These are phyloP conservation scores for Lachancea fermentati DNA, from an alignment of 805 yeast species.

Conservation along the genomic window DNA sequence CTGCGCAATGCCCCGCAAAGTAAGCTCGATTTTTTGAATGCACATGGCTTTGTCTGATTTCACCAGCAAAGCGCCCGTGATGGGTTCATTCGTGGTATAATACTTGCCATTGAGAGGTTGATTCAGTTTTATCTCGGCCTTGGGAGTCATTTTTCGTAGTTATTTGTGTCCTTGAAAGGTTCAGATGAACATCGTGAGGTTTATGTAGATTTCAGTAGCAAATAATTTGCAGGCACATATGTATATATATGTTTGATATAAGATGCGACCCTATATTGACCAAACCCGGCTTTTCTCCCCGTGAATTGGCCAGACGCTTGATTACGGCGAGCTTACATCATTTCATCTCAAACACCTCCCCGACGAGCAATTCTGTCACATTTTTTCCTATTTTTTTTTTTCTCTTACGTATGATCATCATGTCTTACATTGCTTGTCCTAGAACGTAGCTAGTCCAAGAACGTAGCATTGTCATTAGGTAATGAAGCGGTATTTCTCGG, in stretches of 20 bases:
- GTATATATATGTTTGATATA: no score
- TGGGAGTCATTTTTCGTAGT: conserved; percentile 19
- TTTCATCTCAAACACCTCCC: not conserved
- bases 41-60: conserved; percentile 22
- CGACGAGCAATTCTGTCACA: not conserved
- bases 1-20: conserved; percentile 38
- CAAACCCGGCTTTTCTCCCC: not conserved
- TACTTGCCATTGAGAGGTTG: conserved; percentile 28
- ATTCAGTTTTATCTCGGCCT: conserved; percentile 15
- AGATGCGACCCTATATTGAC: not conserved
- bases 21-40: conserved; percentile 42
- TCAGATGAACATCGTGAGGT: not conserved
- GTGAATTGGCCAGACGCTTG: not conserved
- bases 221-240: not conserved
- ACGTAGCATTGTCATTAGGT: no score
- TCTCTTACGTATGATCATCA: not conserved
- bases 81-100: conserved; percentile 26
- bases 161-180: not conserved
- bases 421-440: no score
- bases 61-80: conserved; percentile 25
- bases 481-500: conserved; percentile 6
- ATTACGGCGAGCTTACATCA: not conserved
- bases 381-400: no score
- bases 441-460: no score
- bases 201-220: not conserved